Percentiles rank a stretch among this genome's conserved stretches.
Evolutionary conservation across 768 basidiomycete genomes (phyloP).

Genomic region (Mrakia frigida): DNA sequence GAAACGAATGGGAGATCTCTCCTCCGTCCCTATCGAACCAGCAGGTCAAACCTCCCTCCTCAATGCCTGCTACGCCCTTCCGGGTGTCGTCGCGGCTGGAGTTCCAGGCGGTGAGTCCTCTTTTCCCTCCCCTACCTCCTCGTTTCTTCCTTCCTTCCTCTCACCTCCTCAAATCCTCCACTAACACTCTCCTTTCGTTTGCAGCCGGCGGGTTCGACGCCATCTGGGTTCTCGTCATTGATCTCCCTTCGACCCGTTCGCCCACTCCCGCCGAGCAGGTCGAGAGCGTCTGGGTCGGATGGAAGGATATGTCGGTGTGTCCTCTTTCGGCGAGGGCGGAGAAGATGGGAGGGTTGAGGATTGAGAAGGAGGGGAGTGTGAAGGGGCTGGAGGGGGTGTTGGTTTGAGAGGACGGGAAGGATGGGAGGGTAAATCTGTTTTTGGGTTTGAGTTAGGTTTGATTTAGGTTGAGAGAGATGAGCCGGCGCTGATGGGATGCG

Average conservation of each 20-base stretch:
- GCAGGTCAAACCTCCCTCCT: conserved; percentile 75
- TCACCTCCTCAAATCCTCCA: background rate
- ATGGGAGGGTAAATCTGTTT: no score
- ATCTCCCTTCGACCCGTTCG: conserved; percentile 48
- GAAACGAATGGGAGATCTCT: conserved; percentile 71
- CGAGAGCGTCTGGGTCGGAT: conserved; percentile 42
- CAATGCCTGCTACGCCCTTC: conserved; percentile 65
- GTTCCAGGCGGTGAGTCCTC: conserved; percentile 79
- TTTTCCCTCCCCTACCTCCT: background rate
- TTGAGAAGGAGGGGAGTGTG: background rate
- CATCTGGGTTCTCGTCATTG: conserved; percentile 80
- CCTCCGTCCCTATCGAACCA: conserved; percentile 86
- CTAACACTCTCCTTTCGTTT: background rate
- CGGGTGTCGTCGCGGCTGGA: conserved; percentile 87
- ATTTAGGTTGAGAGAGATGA: no score
- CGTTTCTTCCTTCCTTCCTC: background rate
- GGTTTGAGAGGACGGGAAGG: background rate
- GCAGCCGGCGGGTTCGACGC: conserved; percentile 96
- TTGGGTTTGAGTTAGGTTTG: no score
- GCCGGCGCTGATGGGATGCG: no score
- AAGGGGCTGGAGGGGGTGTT: conserved; percentile 1
- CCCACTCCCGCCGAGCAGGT: conserved; percentile 47
- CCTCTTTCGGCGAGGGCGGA: conserved; percentile 41
- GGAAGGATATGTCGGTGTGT: conserved; percentile 46
- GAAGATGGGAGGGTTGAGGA: background rate